phyloP scores from a whole-genome alignment of 176 grass and related monocot species.

The Alopecurus myosuroides region DNA sequence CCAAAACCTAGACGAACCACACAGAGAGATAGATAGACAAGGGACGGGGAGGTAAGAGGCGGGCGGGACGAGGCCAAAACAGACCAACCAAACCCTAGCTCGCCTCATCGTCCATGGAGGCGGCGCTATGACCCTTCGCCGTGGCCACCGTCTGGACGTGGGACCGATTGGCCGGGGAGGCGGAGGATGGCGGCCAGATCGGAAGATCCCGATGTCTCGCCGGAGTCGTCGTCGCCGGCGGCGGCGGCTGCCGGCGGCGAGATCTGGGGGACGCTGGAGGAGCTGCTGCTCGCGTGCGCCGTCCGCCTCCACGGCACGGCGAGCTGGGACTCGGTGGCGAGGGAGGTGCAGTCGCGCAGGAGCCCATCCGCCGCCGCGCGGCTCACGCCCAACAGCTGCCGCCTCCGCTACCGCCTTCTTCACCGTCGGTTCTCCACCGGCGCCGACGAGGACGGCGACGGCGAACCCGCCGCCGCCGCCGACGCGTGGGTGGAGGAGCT shows the following conservation, averaged over 20 bases:
- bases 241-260: constrained; percentile 29
- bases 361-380: constrained; percentile 10
- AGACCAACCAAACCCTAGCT: constrained; percentile 41
- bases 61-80: constrained; percentile 43
- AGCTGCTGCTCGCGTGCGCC: constrained; percentile 70
- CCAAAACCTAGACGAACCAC: constrained; percentile 54
- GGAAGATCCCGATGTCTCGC: constrained; percentile 43
- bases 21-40: constrained; percentile 30
- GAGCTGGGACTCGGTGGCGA: constrained; percentile 74
- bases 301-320: constrained; percentile 61
- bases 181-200: constrained; percentile 46
- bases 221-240: constrained; percentile 9
- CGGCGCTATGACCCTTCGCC: constrained; percentile 29
- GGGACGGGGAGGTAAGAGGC: not conserved
- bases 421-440: constrained; percentile 56
- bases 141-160: not conserved
- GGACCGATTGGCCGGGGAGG: constrained; percentile 16
- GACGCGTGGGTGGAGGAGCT: constrained; percentile 68
- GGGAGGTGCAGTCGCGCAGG: constrained; percentile 57
- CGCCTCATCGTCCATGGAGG: constrained; percentile 30
- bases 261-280: constrained; percentile 94
- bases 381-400: constrained; percentile 48
- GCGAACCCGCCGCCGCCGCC: constrained; percentile 10
- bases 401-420: constrained; percentile 43
- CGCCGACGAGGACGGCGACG: not conserved